Base-by-base conservation (phyloP, 1,284 basidiomycete species). In the Sporisorium reilianum region DNA sequence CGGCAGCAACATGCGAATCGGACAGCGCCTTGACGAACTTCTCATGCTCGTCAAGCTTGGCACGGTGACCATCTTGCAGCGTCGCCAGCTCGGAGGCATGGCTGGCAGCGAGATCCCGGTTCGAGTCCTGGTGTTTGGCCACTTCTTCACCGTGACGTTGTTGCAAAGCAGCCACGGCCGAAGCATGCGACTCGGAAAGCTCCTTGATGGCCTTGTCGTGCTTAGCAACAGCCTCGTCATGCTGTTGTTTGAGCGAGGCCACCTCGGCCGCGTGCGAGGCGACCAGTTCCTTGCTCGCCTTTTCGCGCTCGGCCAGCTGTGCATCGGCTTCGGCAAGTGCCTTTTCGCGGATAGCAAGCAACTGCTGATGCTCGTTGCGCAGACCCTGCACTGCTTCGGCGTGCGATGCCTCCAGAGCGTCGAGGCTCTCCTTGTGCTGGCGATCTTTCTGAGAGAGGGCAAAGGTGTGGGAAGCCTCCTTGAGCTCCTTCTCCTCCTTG, bases 381-480 rank as follows among this genome's bases (percentile, higher is more conserved):
- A 68, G 46, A n/a, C 55, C 42, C 9, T 57, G 58, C 38, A 69
- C 41, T 16, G 55, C 36, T 6, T 46, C 60, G 8, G 57, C 65
- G 32, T 80, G 64, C 16, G 65, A 48, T 10, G 58, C 48, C 28
- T 78, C 36, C 26, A 75, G 41, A 8, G 58, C 63, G 3, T 70
- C 59, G 50, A 78, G 28, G 25, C 42, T 30, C 14, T 67, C 75
- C 32, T 59, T 44, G 54, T 75, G 68, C 45, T 76, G 58, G n/a
- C 67, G 57, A 20, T 79, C 72, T 52, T 69, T 75, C 49, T 72
- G 63, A 16, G 48, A 45, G 32, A 80, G 64, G 7, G 64, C 63
- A 46, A 72, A 70, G 22, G 56, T 26, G 52, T 76, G 76, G 5
- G 67, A 64, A 11, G 61, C 58, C n/a, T 74, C 72, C 41, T 51